Evolutionary conservation across 106 monocot species (phyloP).

Genomic region (Platanthera guangdongensis): DNA sequence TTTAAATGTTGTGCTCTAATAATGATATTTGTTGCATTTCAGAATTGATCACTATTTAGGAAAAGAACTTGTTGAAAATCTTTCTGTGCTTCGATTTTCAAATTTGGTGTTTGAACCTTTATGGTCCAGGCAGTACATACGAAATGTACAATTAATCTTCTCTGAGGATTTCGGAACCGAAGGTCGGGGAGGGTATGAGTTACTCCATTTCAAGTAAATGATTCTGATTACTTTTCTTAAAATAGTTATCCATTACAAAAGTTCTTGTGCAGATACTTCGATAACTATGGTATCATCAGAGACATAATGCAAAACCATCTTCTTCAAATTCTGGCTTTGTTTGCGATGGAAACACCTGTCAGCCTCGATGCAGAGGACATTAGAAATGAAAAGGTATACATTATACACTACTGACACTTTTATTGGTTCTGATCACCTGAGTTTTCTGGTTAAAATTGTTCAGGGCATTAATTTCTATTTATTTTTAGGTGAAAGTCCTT

Average conservation of each 20-base stretch:
- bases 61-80: conserved; percentile 90
- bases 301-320: conserved; percentile 99
- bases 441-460: neutral
- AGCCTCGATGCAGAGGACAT: conserved; percentile 92
- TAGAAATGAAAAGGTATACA: conserved; percentile 80
- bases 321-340: conserved; percentile 88
- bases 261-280: conserved; percentile 59
- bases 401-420: neutral
- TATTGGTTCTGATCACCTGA: neutral
- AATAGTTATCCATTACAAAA: neutral
- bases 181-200: conserved; percentile 87
- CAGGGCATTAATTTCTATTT: neutral
- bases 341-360: conserved; percentile 98
- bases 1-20: neutral
- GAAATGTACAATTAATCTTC: conserved; percentile 94
- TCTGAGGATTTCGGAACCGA: conserved; percentile 96
- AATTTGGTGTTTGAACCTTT: conserved; percentile 91
- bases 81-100: conserved; percentile 89
- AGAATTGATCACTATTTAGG: conserved; percentile 97
- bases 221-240: neutral
- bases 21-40: conserved; percentile 5
- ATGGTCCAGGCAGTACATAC: conserved; percentile 93
- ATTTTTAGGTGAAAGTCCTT: conserved; percentile 76
- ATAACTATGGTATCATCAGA: conserved; percentile 83
- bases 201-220: neutral